Percentiles rank a stretch among this genome's conserved stretches.
These are phyloP conservation scores for Violaceomyces palustris DNA, from an alignment of 1,284 basidiomycete species.

Conservation along the genomic window DNA sequence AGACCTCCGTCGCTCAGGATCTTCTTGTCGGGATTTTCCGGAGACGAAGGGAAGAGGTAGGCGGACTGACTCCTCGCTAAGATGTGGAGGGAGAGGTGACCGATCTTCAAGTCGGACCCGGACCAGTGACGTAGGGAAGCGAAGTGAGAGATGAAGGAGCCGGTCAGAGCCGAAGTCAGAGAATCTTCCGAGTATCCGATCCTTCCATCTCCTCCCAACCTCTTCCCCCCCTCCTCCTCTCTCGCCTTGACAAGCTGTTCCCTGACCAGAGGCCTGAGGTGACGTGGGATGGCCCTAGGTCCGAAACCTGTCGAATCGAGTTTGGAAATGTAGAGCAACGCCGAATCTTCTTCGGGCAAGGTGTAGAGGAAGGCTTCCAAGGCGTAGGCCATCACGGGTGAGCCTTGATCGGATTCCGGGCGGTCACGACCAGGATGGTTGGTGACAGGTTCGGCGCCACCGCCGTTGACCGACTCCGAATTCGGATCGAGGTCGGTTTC, in stretches of 20 bases:
- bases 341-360: constrained; percentile 64
- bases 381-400: constrained; percentile 62
- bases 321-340: constrained; percentile 85
- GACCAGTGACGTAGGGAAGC: constrained; percentile 58
- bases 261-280: neutral
- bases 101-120: constrained; percentile 3
- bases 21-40: constrained; percentile 65
- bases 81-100: constrained; percentile 62
- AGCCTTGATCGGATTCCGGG: neutral
- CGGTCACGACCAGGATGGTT: too few species aligned
- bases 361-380: constrained; percentile 79
- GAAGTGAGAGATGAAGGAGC: too few species aligned
- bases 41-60: constrained; percentile 90
- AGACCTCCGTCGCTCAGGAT: constrained; percentile 73
- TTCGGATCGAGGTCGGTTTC: neutral
- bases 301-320: constrained; percentile 85
- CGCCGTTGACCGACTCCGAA: too few species aligned
- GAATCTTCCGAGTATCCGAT: too few species aligned
- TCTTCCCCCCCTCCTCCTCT: neutral
- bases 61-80: constrained; percentile 87
- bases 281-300: constrained; percentile 17
- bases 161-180: too few species aligned
- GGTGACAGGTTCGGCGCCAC: too few species aligned
- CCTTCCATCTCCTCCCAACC: neutral
- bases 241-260: neutral